Conservation (phyloP, 2,329 filamentous ascomycete species). For the Penicillium sp. region DNA sequence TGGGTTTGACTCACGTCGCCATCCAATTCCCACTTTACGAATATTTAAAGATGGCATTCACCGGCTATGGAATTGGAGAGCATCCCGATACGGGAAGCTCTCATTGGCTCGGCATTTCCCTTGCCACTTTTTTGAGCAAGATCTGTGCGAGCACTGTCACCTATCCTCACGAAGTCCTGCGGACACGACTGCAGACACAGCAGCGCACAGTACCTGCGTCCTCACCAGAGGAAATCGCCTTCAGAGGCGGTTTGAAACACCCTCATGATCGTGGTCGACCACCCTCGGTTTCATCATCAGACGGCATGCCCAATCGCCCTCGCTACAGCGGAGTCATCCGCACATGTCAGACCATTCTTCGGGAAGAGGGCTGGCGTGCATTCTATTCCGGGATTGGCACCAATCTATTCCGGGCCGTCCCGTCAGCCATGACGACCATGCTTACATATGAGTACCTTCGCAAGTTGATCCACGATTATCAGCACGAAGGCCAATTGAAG, state of each 20-base stretch:
- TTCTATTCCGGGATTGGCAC: slow-evolving; percentile 98
- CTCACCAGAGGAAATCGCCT: slow-evolving; percentile 55
- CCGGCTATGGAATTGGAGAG: slow-evolving; percentile 83
- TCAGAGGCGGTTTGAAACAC: slow-evolving; percentile 42
- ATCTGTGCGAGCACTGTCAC: slow-evolving; percentile 91
- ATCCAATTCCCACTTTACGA: slow-evolving; percentile 98
- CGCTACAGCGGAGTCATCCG: slow-evolving; percentile 76
- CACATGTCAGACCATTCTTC: slow-evolving; percentile 81
- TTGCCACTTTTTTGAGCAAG: slow-evolving; percentile 91
- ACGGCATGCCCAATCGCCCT: slow-evolving; percentile 57
- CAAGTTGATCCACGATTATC: slow-evolving; percentile 55
- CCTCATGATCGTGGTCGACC: slow-evolving; percentile 49
- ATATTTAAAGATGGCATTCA: slow-evolving; percentile 86
- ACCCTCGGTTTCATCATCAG: slow-evolving; percentile 50
- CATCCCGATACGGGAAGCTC: slow-evolving; percentile 61
- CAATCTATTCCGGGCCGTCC: slow-evolving; percentile 94
- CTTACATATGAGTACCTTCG: slow-evolving; percentile 86
- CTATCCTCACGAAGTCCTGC: slow-evolving; percentile 95
- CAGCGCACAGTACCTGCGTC: slow-evolving; percentile 61
- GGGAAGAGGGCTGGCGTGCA: slow-evolving; percentile 91
- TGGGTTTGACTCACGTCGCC: slow-evolving; percentile 91
- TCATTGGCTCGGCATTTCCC: slow-evolving; percentile 81
- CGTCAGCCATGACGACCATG: slow-evolving; percentile 96
- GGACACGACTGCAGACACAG: slow-evolving; percentile 92
- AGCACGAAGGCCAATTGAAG: slow-evolving; percentile 52